A percentile compares a stretch with the other conserved stretches of the same genome.
phyloP scores from a whole-genome alignment of 441 rosid genomes.

The Melastoma candidum region DNA sequence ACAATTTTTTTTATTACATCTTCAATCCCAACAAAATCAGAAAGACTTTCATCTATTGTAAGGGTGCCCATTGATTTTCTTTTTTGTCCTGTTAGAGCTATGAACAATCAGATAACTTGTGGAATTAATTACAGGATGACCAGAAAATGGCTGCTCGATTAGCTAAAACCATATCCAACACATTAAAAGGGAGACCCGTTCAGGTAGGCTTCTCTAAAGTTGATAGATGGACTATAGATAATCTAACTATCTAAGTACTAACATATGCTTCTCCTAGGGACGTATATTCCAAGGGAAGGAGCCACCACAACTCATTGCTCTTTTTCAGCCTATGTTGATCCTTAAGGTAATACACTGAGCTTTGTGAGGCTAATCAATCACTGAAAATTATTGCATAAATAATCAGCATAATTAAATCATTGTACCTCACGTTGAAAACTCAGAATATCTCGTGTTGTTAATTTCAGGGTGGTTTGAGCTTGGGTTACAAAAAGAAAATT shows the following conservation, averaged over 20 bases:
- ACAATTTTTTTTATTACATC: no score
- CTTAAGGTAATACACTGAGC: constrained; percentile 59
- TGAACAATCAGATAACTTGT: no score
- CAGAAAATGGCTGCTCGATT: constrained; percentile 63
- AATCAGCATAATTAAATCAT: background rate
- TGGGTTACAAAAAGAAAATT: constrained; percentile 59
- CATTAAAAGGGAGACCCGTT: constrained; percentile 88
- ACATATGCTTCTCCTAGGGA: constrained; percentile 49
- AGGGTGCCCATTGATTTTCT: background rate
- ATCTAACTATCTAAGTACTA: constrained; percentile 19
- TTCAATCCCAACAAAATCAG: no score
- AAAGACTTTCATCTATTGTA: no score
- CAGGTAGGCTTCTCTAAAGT: constrained; percentile 43
- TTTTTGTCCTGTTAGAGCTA: constrained; percentile 1
- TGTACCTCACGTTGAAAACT: constrained; percentile 14
- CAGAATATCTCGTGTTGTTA: background rate
- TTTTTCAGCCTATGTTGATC: constrained; percentile 89
- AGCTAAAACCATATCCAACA: constrained; percentile 71
- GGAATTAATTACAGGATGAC: constrained; percentile 49
- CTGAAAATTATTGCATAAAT: constrained; percentile 14
- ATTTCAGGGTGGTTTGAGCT: constrained; percentile 84
- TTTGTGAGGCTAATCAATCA: background rate
- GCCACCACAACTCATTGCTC: constrained; percentile 90
- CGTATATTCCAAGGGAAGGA: constrained; percentile 87
- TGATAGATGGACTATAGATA: constrained; percentile 9